Base-by-base conservation (phyloP, 352 stramenopile species). In the Labyrinthula sp. region DNA sequence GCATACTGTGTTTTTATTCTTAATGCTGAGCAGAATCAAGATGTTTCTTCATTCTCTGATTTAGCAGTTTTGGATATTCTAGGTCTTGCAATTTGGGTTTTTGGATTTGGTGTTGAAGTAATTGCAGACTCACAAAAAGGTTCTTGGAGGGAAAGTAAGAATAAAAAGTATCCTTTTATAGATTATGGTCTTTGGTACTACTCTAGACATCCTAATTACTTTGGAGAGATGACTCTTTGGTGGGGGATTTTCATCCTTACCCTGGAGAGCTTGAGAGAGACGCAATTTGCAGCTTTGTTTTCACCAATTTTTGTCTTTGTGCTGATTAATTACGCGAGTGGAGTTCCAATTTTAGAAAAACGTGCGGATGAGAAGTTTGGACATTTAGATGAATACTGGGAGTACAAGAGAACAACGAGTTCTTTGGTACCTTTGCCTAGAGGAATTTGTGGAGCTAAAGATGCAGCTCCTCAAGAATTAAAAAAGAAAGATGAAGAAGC, bases 271-370 rank as follows among this genome's bases (percentile, higher is more conserved):
- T 33, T 57, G 36, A 17, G 7, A 6, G 46, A 39, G 38, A 30
- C 48, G 17, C 31, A 59, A 24, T 58, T 28, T 35, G 37, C 24
- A 3, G 71, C 66, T 9, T 62, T 65, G 0, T 24, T 80, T 5
- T 65, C 71, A 9, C 73, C 74, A 1, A 30, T 58, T 15, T 82
- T 85, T 30, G 63, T 81, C 36, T 66, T 59, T 24, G 59, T 79
- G 18, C 60, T 85, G 31, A 45, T 85, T 30, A 55, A 69, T 6
- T 65, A 65, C 12, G 60, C 78, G 1, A 81, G 69, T 23, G 73
- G 73, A 4, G 60, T 85, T 15, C 72, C 69, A 15, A 36, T 80
- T 9, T 52, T 85, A 1, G 74, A 85, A 58, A 73, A 75, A 29
- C 54, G 66, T 22, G 66, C 59, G 8, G 60, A 78, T 7, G 62